These are phyloP conservation scores for Blumeria hordei DNA, from an alignment of 2,329 filamentous ascomycete genomes.

Conservation along the genomic window DNA sequence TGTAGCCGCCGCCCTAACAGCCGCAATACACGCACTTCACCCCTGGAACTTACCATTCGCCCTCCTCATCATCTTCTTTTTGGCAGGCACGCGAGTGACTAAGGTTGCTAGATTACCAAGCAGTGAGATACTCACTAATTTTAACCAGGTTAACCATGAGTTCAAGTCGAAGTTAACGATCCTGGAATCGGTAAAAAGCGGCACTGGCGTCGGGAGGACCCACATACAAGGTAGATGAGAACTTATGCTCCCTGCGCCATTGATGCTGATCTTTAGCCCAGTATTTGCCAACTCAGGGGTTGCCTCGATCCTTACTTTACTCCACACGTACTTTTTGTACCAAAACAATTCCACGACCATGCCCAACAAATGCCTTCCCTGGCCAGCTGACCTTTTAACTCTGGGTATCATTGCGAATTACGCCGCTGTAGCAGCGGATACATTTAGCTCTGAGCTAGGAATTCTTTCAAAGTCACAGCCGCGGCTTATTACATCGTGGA, in stretches of 20 bases:
- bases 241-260: neutral
- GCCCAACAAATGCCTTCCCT: constrained; percentile 25
- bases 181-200: constrained; percentile 44
- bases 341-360: constrained; percentile 17
- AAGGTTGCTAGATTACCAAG: constrained; percentile 27
- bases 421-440: constrained; percentile 76
- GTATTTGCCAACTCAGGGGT: constrained; percentile 71
- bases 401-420: constrained; percentile 60
- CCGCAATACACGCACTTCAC: constrained; percentile 63
- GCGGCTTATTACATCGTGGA: constrained; percentile 63
- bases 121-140: constrained; percentile 4
- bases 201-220: constrained; percentile 61
- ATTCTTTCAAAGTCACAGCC: constrained; percentile 59
- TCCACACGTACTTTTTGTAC: constrained; percentile 35
- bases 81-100: constrained; percentile 61
- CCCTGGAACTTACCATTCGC: constrained; percentile 85
- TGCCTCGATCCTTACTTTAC: constrained; percentile 38
- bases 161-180: constrained; percentile 65
- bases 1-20: constrained; percentile 46
- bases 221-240: constrained; percentile 42
- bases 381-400: constrained; percentile 36
- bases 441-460: constrained; percentile 83
- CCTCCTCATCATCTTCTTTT: constrained; percentile 63
- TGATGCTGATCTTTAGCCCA: constrained; percentile 9
- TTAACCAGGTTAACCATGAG: constrained; percentile 52